These are phyloP conservation scores for Oemleria cerasiformis DNA, from an alignment of 306 rosid genomes.

Conservation along the genomic window DNA sequence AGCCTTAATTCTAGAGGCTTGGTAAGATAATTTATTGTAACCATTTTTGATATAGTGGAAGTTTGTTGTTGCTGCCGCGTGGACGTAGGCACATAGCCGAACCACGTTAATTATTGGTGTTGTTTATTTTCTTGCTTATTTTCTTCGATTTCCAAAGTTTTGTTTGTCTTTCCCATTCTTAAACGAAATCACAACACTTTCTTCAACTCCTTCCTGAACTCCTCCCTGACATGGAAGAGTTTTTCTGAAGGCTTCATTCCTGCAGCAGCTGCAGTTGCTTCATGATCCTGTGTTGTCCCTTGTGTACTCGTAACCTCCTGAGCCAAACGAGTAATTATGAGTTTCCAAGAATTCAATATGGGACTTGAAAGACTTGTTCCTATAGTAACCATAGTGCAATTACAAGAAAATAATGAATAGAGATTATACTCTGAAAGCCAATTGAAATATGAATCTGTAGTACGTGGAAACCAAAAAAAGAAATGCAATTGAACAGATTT, in stretches of 20 bases:
- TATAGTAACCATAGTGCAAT: conserved; percentile 23
- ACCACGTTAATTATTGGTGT: too few species aligned
- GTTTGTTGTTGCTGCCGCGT: too few species aligned
- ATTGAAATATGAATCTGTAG: not conserved
- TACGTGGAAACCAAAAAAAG: not conserved
- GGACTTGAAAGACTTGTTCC: conserved; percentile 54
- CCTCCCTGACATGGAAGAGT: too few species aligned
- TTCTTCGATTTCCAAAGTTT: too few species aligned
- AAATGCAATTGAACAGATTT: not conserved
- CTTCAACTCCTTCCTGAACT: too few species aligned
- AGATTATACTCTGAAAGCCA: not conserved
- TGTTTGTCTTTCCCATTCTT: too few species aligned
- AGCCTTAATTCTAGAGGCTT: too few species aligned
- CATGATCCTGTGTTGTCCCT: conserved; percentile 8
- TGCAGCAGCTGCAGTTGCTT: conserved; percentile 1
- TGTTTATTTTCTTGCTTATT: too few species aligned
- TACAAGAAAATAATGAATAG: not conserved
- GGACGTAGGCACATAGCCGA: too few species aligned
- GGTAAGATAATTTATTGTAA: too few species aligned
- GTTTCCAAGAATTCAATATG: conserved; percentile 70
- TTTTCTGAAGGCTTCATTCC: conserved; percentile 70
- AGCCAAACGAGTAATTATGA: conserved; percentile 62
- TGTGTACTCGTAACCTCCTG: conserved; percentile 44
- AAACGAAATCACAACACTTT: too few species aligned
- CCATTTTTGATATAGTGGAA: too few species aligned